A percentile compares a stretch with the other conserved stretches of the same genome.
These are phyloP conservation scores for Tricholoma hemisulphureum DNA, from an alignment of 768 basidiomycete species.

Conservation along the genomic window DNA sequence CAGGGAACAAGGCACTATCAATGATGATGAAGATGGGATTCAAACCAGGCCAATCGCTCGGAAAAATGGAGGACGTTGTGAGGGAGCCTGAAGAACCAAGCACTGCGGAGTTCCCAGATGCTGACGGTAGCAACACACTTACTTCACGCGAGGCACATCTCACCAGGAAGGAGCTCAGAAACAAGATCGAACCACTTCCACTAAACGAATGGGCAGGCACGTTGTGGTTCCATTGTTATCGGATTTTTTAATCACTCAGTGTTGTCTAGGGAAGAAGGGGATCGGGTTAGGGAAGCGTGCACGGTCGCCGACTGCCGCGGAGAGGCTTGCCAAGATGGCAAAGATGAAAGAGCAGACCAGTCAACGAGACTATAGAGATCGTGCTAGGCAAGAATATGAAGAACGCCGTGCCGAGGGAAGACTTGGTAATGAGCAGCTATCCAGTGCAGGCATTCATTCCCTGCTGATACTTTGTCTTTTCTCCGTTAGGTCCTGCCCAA, in stretches of 20 bases:
- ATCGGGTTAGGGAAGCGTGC: slow-evolving; percentile 72
- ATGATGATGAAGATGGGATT: slow-evolving; percentile 98
- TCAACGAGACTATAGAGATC: slow-evolving; percentile 65
- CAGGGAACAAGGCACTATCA: slow-evolving; percentile 72
- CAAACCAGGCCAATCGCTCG: slow-evolving; percentile 78
- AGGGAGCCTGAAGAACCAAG: neutral
- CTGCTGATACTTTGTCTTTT: no score
- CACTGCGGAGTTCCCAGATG: neutral
- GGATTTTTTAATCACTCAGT: slow-evolving; percentile 6
- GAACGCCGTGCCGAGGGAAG: slow-evolving; percentile 71
- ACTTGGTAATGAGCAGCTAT: no score
- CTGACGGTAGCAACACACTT: neutral
- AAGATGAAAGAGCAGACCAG: slow-evolving; percentile 64
- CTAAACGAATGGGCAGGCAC: slow-evolving; percentile 81
- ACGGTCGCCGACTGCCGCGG: slow-evolving; percentile 59
- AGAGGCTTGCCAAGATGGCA: slow-evolving; percentile 72
- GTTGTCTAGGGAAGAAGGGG: slow-evolving; percentile 66
- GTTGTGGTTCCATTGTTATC: slow-evolving; percentile 20
- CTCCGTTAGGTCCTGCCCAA: slow-evolving; percentile 52
- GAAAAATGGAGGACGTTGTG: slow-evolving; percentile 36
- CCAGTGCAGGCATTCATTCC: no score
- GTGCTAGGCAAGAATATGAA: slow-evolving; percentile 71
- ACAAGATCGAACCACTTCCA: slow-evolving; percentile 67
- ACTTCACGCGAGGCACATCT: neutral
- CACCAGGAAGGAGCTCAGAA: slow-evolving; percentile 19